Conservation (phyloP, 352 stramenopile genomes). For the Phytophthora quininea region DNA sequence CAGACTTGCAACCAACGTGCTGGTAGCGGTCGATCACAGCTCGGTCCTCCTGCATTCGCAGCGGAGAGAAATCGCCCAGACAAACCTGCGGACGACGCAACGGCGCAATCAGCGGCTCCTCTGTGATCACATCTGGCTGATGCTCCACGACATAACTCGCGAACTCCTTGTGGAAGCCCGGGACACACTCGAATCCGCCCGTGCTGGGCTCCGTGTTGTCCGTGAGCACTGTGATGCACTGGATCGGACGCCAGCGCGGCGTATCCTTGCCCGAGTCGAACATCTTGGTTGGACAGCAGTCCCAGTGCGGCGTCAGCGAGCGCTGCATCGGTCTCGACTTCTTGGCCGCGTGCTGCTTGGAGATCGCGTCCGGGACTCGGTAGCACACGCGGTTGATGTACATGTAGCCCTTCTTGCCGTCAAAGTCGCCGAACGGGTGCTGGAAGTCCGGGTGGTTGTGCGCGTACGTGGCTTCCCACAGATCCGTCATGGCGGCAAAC, state of each 20-base stretch:
- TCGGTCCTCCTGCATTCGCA: slow-evolving; percentile 86
- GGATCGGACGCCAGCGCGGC: slow-evolving; percentile 87
- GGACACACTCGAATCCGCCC: slow-evolving; percentile 87
- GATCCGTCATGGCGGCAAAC: slow-evolving; percentile 82
- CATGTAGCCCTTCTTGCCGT: slow-evolving; percentile 80
- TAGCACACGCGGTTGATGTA: slow-evolving; percentile 91
- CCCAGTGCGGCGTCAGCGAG: slow-evolving; percentile 87
- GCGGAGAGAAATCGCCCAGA: slow-evolving; percentile 87
- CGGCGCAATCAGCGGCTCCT: slow-evolving; percentile 16
- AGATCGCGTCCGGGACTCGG: slow-evolving; percentile 70
- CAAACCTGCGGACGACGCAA: slow-evolving; percentile 68
- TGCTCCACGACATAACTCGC: slow-evolving; percentile 52
- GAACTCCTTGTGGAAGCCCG: slow-evolving; percentile 90
- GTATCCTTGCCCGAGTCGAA: slow-evolving; percentile 75
- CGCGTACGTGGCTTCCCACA: slow-evolving; percentile 85
- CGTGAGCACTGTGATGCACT: slow-evolving; percentile 89
- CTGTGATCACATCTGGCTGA: slow-evolving; percentile 15
- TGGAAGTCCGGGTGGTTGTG: slow-evolving; percentile 58
- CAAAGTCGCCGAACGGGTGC: slow-evolving; percentile 76
- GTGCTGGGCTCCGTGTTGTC: slow-evolving; percentile 68
- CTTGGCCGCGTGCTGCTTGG: slow-evolving; percentile 61
- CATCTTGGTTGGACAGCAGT: slow-evolving; percentile 83
- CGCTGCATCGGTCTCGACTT: slow-evolving; percentile 82
- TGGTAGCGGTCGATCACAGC: slow-evolving; percentile 76
- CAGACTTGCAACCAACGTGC: slow-evolving; percentile 63